Evolutionary conservation across 2,329 filamentous ascomycete genomes (phyloP).

Genomic region (Colletotrichum tropicale): DNA sequence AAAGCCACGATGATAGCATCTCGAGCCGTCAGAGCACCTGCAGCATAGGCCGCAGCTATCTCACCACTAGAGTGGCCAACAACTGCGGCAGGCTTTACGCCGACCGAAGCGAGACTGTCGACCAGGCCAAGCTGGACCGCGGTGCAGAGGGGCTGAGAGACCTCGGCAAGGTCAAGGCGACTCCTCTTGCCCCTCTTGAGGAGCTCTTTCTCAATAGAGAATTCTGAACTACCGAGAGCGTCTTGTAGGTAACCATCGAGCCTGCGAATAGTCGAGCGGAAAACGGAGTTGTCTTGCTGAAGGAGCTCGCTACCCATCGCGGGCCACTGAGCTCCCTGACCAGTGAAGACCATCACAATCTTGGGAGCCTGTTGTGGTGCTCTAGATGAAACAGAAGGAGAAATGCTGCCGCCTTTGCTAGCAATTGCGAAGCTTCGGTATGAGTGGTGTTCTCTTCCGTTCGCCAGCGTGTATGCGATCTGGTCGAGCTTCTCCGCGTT

Average conservation of each 20-base stretch:
- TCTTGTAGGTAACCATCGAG: constrained; percentile 12
- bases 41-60: constrained; percentile 47
- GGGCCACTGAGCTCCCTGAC: constrained; percentile 20
- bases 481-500: constrained; percentile 21
- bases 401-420: background rate
- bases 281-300: background rate
- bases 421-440: constrained; percentile 27
- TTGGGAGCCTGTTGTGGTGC: constrained; percentile 29
- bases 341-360: constrained; percentile 11
- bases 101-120: constrained; percentile 34
- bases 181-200: background rate
- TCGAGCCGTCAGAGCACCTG: constrained; percentile 33
- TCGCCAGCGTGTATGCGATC: constrained; percentile 33
- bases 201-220: constrained; percentile 21
- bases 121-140: constrained; percentile 44
- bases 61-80: constrained; percentile 49
- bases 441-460: constrained; percentile 28
- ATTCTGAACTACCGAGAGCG: background rate
- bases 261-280: constrained; percentile 2
- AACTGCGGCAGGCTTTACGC: constrained; percentile 34
- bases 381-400: constrained; percentile 20
- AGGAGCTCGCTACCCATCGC: constrained; percentile 16
- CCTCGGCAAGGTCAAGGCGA: constrained; percentile 17
- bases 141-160: constrained; percentile 20
- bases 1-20: constrained; percentile 42